Conservation (phyloP, 2,329 filamentous ascomycete species). For the Zasmidium angulare region DNA sequence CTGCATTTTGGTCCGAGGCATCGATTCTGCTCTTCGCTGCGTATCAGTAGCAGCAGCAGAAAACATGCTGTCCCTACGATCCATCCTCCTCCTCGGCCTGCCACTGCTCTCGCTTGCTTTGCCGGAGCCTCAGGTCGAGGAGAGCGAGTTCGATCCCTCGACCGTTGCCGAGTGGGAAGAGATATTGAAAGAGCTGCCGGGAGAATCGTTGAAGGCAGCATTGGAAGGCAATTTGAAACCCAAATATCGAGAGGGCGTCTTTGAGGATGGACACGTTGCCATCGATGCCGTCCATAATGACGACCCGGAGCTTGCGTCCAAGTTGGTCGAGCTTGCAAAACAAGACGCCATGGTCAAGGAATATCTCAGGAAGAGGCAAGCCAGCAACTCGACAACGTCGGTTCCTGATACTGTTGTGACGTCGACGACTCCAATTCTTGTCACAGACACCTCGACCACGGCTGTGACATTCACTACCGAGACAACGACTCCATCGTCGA, state of each 20-base stretch:
- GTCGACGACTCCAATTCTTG: conserved; percentile 23
- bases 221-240: conserved; percentile 63
- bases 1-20: conserved; percentile 1
- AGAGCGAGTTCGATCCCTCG: conserved; percentile 20
- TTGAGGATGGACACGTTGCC: conserved; percentile 62
- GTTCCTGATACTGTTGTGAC: conserved; percentile 22
- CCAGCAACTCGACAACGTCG: conserved; percentile 22
- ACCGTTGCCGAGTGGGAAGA: conserved; percentile 49
- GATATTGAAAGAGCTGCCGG: conserved; percentile 57
- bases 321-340: conserved; percentile 64
- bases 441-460: conserved; percentile 18
- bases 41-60: background rate
- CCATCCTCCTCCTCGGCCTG: conserved; percentile 39
- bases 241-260: conserved; percentile 68
- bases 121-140: conserved; percentile 19
- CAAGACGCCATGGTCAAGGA: conserved; percentile 34
- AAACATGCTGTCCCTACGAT: conserved; percentile 42
- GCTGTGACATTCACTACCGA: conserved; percentile 7
- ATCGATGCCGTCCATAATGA: conserved; percentile 63
- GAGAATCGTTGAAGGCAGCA: conserved; percentile 63
- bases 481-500: conserved; percentile 1
- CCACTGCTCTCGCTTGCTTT: conserved; percentile 37
- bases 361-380: conserved; percentile 45
- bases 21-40: background rate
- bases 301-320: conserved; percentile 62